Conservation (phyloP, 495 filamentous ascomycete genomes). For the Copromyces sp. region DNA sequence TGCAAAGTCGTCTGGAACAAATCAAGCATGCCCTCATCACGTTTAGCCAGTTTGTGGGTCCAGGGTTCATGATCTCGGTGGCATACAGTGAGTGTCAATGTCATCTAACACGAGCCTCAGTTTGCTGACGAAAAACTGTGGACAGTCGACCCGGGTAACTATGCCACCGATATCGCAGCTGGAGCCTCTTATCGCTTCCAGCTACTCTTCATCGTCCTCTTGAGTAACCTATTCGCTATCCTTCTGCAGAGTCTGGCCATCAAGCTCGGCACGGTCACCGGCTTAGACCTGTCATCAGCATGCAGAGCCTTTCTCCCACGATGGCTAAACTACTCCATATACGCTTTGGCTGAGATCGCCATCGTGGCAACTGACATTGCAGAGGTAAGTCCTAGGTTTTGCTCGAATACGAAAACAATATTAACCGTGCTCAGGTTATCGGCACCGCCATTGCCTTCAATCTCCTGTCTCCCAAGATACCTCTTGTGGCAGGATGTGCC, state of each 20-base stretch:
- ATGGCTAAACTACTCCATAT: constrained; percentile 68
- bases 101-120: constrained; percentile 14
- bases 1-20: constrained; percentile 8
- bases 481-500: constrained; percentile 77
- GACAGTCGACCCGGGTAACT: constrained; percentile 75
- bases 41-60: constrained; percentile 70
- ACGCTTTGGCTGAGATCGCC: constrained; percentile 65
- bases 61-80: constrained; percentile 75
- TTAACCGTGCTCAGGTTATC: constrained; percentile 51
- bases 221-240: constrained; percentile 79
- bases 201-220: constrained; percentile 68
- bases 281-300: constrained; percentile 69
- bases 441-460: constrained; percentile 89
- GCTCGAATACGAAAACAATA: background rate
- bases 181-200: constrained; percentile 54
- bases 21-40: constrained; percentile 40
- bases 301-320: constrained; percentile 64
- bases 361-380: constrained; percentile 89
- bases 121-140: background rate
- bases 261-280: constrained; percentile 78
- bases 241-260: constrained; percentile 74
- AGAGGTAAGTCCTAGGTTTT: constrained; percentile 37
- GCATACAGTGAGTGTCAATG: constrained; percentile 39
- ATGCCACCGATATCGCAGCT: constrained; percentile 72
- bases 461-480: constrained; percentile 63